Conservation (phyloP, 805 yeast genomes). For the Pichia deserticola region DNA sequence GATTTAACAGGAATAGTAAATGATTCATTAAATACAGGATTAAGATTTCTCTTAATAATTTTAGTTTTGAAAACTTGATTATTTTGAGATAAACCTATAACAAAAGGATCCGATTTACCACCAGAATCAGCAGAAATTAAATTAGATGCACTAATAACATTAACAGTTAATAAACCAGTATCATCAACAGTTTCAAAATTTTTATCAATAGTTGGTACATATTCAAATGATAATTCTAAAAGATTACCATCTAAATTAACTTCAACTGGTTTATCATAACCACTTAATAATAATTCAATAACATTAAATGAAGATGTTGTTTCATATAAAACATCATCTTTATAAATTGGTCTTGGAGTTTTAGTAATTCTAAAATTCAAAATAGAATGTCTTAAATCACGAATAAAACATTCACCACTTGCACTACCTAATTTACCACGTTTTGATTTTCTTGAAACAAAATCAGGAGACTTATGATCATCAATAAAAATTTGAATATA, state of each 20-base stretch:
- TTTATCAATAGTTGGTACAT: slow-evolving; percentile 52
- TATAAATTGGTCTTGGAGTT: slow-evolving; percentile 38
- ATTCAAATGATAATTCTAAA: slow-evolving; percentile 47
- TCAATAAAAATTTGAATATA: slow-evolving; percentile 58
- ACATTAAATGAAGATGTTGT: slow-evolving; percentile 44
- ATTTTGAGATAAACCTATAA: slow-evolving; percentile 46
- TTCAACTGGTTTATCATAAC: slow-evolving; percentile 39
- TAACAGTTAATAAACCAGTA: slow-evolving; percentile 56
- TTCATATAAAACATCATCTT: slow-evolving; percentile 46
- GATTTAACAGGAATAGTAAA: slow-evolving; percentile 55
- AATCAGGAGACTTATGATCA: slow-evolving; percentile 54
- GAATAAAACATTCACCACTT: slow-evolving; percentile 53
- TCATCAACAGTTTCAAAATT: slow-evolving; percentile 53
- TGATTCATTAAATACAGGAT: slow-evolving; percentile 73
- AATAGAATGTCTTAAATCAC: slow-evolving; percentile 61
- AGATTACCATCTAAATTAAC: slow-evolving; percentile 34
- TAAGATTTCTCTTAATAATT: slow-evolving; percentile 55
- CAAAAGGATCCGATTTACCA: slow-evolving; percentile 74
- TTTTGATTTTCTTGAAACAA: slow-evolving; percentile 41
- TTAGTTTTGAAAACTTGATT: slow-evolving; percentile 49
- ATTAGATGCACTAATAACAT: slow-evolving; percentile 47
- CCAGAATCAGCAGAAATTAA: slow-evolving; percentile 57
- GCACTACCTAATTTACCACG: slow-evolving; percentile 39
- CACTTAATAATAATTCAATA: slow-evolving; percentile 43
- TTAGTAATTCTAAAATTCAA: slow-evolving; percentile 51